Conservation (phyloP, 2,329 filamentous ascomycete species). For the Piedraia hortae region DNA sequence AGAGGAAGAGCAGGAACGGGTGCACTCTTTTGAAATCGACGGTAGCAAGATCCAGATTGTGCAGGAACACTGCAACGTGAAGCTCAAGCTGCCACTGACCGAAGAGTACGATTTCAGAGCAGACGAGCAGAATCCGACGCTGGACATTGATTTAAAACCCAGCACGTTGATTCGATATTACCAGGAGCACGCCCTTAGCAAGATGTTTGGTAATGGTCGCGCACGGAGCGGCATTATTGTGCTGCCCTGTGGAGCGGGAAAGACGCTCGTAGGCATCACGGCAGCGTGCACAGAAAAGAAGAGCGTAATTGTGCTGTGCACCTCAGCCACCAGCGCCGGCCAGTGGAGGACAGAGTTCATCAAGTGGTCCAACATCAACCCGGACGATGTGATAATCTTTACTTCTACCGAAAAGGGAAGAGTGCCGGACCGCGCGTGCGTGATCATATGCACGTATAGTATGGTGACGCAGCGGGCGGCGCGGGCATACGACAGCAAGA, state of each 20-base stretch:
- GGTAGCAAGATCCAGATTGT: slow-evolving; percentile 62
- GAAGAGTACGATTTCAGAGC: slow-evolving; percentile 96
- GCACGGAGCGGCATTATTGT: slow-evolving; percentile 96
- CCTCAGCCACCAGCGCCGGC: slow-evolving; percentile 89
- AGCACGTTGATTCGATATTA: slow-evolving; percentile 78
- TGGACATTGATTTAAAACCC: slow-evolving; percentile 81
- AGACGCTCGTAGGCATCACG: slow-evolving; percentile 93
- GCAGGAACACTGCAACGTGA: slow-evolving; percentile 56
- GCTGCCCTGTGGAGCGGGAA: slow-evolving; percentile 81
- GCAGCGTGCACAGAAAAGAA: slow-evolving; percentile 96
- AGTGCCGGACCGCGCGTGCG: slow-evolving; percentile 72
- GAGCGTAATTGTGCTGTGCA: slow-evolving; percentile 80
- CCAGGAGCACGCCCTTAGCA: slow-evolving; percentile 89
- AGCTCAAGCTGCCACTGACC: slow-evolving; percentile 61
- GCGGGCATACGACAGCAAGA: slow-evolving; percentile 72
- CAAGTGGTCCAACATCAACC: slow-evolving; percentile 96
- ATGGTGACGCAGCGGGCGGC: slow-evolving; percentile 90
- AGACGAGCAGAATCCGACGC: slow-evolving; percentile 62
- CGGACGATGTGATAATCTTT: slow-evolving; percentile 80
- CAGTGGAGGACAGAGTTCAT: slow-evolving; percentile 94
- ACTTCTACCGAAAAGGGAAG: slow-evolving; percentile 74
- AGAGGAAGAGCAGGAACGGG: slow-evolving; percentile 63
- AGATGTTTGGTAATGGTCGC: slow-evolving; percentile 97
- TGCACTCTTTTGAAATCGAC: slow-evolving; percentile 79
- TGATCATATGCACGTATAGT: slow-evolving; percentile 91